A percentile compares a stretch with the other conserved stretches of the same genome.
Evolutionary conservation across 805 yeast species (phyloP).

Genomic region (Monosporozyma siamensis): DNA sequence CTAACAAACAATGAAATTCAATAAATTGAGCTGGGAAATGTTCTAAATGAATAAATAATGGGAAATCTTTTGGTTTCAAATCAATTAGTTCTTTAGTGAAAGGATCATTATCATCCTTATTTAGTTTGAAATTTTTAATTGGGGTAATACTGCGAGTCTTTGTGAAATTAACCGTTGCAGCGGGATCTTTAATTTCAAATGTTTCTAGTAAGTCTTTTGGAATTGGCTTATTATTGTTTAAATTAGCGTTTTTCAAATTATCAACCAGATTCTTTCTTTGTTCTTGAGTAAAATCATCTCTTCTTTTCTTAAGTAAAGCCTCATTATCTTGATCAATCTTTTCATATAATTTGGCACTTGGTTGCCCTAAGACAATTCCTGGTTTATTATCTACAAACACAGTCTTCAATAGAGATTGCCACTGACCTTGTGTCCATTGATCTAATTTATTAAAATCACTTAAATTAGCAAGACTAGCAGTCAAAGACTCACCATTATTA

Average conservation of each 20-base stretch:
- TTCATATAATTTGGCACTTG: conserved; percentile 50
- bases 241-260: conserved; percentile 52
- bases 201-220: conserved; percentile 55
- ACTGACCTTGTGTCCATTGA: conserved; percentile 54
- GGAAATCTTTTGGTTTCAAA: conserved; percentile 40
- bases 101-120: conserved; percentile 20
- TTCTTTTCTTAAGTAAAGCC: conserved; percentile 41
- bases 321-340: conserved; percentile 42
- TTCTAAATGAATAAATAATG: conserved; percentile 70
- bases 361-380: conserved; percentile 60
- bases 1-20: conserved; percentile 52
- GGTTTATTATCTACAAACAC: conserved; percentile 54
- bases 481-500: conserved; percentile 47
- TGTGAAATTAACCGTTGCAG: conserved; percentile 58
- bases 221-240: conserved; percentile 61
- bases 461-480: conserved; percentile 44
- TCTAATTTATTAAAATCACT: conserved; percentile 44
- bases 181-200: conserved; percentile 68
- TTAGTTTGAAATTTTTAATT: conserved; percentile 37
- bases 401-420: conserved; percentile 49
- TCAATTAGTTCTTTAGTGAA: conserved; percentile 18
- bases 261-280: conserved; percentile 48
- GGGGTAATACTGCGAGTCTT: conserved; percentile 55
- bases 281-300: conserved; percentile 42
- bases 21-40: conserved; percentile 72